phyloP scores from a whole-genome alignment of 345 rosid genomes.

The Euphorbia peplus region DNA sequence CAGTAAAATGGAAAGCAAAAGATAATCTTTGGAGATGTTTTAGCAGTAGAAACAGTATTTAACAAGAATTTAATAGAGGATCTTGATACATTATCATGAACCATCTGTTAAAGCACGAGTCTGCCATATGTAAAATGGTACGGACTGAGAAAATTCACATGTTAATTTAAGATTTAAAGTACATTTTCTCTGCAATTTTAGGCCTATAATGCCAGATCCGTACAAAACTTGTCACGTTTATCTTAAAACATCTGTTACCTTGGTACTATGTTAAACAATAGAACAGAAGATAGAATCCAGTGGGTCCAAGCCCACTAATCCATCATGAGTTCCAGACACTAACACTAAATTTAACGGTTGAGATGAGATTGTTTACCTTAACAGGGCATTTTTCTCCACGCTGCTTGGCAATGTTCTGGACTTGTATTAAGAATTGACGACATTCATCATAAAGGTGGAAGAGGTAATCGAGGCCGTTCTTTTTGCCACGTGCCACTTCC shows the following conservation, averaged over 20 bases:
- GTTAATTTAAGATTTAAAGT: constrained; percentile 15
- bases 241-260: no score
- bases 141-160: constrained; percentile 6
- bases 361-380: constrained; percentile 51
- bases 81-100: no score
- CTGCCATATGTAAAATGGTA: background rate
- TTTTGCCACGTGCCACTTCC: constrained; percentile 98
- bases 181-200: constrained; percentile 15
- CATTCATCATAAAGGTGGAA: constrained; percentile 97
- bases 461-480: constrained; percentile 98
- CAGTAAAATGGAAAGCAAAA: background rate
- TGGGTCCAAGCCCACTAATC: no score
- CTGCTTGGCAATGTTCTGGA: constrained; percentile 86
- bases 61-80: no score
- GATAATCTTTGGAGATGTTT: no score
- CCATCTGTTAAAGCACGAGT: background rate
- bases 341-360: constrained; percentile 4
- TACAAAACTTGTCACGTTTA: no score
- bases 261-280: no score
- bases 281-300: no score
- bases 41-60: no score
- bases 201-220: no score
- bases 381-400: constrained; percentile 98
- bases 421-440: constrained; percentile 89
- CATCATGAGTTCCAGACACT: background rate